These are phyloP conservation scores for Populus davidiana DNA, from an alignment of 345 rosid genomes.

Conservation along the genomic window DNA sequence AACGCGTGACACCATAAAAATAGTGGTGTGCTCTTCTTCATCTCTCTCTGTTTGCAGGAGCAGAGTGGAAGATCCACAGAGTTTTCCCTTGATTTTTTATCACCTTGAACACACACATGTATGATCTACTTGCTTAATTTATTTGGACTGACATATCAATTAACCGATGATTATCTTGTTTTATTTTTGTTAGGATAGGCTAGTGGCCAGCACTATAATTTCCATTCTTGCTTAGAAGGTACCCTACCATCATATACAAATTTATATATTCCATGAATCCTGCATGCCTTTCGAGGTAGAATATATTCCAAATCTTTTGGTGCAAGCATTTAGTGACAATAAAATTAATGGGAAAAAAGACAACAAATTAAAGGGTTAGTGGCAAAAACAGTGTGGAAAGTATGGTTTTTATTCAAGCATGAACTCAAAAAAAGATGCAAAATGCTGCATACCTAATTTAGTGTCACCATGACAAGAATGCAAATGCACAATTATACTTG, in stretches of 20 bases:
- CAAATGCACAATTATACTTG: background rate
- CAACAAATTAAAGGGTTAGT: no score
- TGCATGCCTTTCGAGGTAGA: background rate
- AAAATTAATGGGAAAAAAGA: no score
- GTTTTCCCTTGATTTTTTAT: background rate
- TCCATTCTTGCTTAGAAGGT: background rate
- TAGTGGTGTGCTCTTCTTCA: background rate
- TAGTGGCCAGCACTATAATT: background rate
- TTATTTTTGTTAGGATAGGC: background rate
- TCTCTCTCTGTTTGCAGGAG: conserved; percentile 1
- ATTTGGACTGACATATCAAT: background rate
- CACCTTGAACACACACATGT: no score
- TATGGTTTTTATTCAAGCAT: background rate
- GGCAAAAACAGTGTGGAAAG: background rate
- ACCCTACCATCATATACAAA: background rate
- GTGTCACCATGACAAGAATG: no score
- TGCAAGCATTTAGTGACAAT: background rate
- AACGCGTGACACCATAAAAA: conserved; percentile 26
- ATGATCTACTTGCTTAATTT: background rate
- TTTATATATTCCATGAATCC: background rate
- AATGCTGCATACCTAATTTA: background rate
- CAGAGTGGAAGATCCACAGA: background rate
- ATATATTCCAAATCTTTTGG: background rate
- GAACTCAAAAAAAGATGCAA: no score
- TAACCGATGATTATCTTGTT: background rate